phyloP scores from a whole-genome alignment of 305 asterid genomes.

The Ruellia speciosa region DNA sequence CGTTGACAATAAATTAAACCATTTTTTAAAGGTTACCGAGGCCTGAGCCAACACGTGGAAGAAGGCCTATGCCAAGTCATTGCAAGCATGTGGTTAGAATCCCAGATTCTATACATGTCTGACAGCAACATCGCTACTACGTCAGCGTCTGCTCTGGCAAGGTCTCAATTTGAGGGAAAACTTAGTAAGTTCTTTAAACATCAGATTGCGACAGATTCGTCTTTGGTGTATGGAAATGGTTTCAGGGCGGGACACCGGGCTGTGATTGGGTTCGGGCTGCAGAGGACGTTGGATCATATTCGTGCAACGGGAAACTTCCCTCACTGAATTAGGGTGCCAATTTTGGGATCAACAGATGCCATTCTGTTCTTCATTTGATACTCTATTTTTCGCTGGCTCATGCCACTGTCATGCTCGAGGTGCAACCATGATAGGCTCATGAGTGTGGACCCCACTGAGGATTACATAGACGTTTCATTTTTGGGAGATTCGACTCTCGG shows the following conservation, averaged over 20 bases:
- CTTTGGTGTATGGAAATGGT: constrained; percentile 81
- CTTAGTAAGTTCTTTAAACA: constrained; percentile 72
- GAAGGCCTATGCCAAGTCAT: constrained; percentile 96
- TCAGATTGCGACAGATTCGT: constrained; percentile 74
- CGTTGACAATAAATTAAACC: neutral
- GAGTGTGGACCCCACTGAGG: too few relatives aligned
- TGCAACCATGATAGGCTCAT: too few relatives aligned
- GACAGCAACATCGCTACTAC: constrained; percentile 23
- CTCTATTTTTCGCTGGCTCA: too few relatives aligned
- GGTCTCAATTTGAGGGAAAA: constrained; percentile 67
- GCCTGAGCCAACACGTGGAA: constrained; percentile 66
- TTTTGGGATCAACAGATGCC: neutral
- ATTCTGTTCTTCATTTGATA: too few relatives aligned
- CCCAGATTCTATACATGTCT: constrained; percentile 54
- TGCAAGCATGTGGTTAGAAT: constrained; percentile 94
- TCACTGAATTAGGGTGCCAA: neutral
- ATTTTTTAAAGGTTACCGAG: constrained; percentile 47
- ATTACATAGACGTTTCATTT: too few relatives aligned
- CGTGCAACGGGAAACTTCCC: constrained; percentile 74
- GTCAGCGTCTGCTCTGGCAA: constrained; percentile 35
- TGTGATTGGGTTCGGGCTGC: constrained; percentile 60
- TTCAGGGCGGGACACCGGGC: constrained; percentile 72
- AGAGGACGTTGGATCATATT: constrained; percentile 79
- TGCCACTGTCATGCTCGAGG: too few relatives aligned
- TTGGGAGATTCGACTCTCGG: too few relatives aligned